Base-by-base conservation (phyloP, 2,329 filamentous ascomycete genomes). In the Colletotrichum sp. region DNA sequence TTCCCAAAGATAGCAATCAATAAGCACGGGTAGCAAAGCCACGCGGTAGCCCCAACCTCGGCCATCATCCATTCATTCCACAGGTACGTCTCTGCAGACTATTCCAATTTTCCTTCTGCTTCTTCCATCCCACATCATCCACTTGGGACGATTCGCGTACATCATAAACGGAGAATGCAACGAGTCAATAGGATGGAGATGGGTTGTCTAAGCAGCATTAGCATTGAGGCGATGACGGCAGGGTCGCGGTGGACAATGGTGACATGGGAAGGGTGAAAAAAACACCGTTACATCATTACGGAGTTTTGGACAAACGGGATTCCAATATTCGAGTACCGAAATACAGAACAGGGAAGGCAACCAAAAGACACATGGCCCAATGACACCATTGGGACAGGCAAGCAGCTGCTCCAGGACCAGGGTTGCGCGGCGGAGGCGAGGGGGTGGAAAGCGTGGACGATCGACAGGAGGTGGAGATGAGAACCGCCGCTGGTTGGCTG, bases 381-480 rank as follows among this genome's bases (percentile, higher is more conserved):
- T 72, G 69, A 76, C 63, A 72, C 63, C 69, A 68, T 62, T 24
- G 36, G 55, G 60, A 34, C 55, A 24, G n/a, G n/a, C 44, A 52
- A 52, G 44, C 44, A 52, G n/a, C 12, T 52, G 44, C 44, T 52
- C 62, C 72, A 69, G 70, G 63, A 49, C 34, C 39, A 36, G 32
- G 70, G 64, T 32, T 44, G 21, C 28, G 57, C 52, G 68, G 65
- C 65, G 77, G 65, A 68, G 72, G 62, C 66, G 68, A 72, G 77
- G 60, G 34, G 30, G 34, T 36, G 57, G 30, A 30, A 32, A 30
- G 26, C 36, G 52, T 34, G 24, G 67, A 15, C 26, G 73, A 78
- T 77, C 72, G 69, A 72, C 76, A 77, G 67, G 69, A 76, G 72
- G 77, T 68, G 69, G 72, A 74, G 57, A 64, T 52, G 39, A 3